Percentiles rank a stretch among this genome's conserved stretches.
Conservation (phyloP, 345 rosid genomes). For the Lenwebbia sp. region DNA sequence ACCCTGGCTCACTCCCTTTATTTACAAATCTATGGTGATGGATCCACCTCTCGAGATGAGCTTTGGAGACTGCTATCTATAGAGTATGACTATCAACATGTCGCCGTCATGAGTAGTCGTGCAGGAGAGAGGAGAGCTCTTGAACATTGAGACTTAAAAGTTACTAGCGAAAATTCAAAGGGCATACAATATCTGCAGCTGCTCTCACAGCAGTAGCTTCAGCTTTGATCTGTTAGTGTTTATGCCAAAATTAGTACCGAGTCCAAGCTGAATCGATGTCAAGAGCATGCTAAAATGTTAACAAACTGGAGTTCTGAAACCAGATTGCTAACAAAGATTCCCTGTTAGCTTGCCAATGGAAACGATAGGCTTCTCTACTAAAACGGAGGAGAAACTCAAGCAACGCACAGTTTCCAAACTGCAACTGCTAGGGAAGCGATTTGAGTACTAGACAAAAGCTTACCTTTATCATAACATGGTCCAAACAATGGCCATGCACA, state of each 20-base stretch:
- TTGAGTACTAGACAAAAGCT: neutral
- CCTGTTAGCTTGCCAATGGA: conserved; percentile 10
- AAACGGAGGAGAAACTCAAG: neutral
- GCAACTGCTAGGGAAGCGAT: neutral
- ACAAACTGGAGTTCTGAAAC: conserved; percentile 83
- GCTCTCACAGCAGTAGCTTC: conserved; percentile 54
- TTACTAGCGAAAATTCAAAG: conserved; percentile 50
- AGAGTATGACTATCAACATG: neutral
- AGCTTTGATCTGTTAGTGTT: conserved; percentile 44
- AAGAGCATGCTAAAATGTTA: conserved; percentile 69
- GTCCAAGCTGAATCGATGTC: neutral
- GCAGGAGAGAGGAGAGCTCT: neutral
- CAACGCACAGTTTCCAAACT: neutral
- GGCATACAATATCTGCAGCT: conserved; percentile 42
- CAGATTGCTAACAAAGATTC: conserved; percentile 44
- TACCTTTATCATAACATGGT: neutral
- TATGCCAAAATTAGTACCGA: neutral
- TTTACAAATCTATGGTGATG: neutral
- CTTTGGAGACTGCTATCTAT: neutral
- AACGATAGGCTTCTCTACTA: neutral
- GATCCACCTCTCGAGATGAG: neutral
- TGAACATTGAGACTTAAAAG: neutral
- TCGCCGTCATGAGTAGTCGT: rapidly evolving
- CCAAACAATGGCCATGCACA: neutral
- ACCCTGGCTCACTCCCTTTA: neutral